A percentile compares a stretch with the other conserved stretches of the same genome.
phyloP scores from a whole-genome alignment of 176 grass and related monocot species.

The Ensete glaucum region DNA sequence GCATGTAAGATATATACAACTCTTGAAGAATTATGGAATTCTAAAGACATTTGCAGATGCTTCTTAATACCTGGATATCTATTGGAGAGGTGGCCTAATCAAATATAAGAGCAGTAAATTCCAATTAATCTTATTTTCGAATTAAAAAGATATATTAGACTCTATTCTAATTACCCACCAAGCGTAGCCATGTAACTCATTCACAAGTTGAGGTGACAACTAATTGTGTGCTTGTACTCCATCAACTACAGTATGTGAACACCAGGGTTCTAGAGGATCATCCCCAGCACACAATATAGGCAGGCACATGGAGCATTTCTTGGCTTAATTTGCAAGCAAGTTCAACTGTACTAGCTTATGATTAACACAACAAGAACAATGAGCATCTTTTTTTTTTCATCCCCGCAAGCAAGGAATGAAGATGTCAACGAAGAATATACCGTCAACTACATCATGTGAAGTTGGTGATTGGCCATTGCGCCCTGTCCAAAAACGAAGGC shows the following conservation, averaged over 20 bases:
- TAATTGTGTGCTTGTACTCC: too few species aligned
- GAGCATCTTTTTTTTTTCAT: too few species aligned
- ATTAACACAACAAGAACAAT: too few species aligned
- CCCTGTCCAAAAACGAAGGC: conserved; percentile 65
- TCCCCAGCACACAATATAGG: too few species aligned
- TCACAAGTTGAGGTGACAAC: not conserved
- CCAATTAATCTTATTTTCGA: not conserved
- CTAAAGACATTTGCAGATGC: not conserved
- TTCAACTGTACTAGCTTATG: too few species aligned
- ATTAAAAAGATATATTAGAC: not conserved
- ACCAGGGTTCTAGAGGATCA: too few species aligned
- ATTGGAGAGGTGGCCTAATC: too few species aligned
- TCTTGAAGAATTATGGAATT: not conserved
- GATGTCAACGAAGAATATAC: conserved; percentile 24
- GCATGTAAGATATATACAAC: not conserved
- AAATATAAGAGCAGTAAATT: not conserved
- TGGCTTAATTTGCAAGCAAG: too few species aligned
- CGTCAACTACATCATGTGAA: conserved; percentile 83
- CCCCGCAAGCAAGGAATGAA: not conserved
- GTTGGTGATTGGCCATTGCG: conserved; percentile 50
- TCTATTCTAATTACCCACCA: not conserved
- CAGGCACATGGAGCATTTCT: too few species aligned
- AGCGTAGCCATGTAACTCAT: not conserved
- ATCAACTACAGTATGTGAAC: too few species aligned
- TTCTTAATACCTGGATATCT: too few species aligned